Conservation (phyloP, 371 early-diverging fungal genomes). For the Rhizopus delemar region DNA sequence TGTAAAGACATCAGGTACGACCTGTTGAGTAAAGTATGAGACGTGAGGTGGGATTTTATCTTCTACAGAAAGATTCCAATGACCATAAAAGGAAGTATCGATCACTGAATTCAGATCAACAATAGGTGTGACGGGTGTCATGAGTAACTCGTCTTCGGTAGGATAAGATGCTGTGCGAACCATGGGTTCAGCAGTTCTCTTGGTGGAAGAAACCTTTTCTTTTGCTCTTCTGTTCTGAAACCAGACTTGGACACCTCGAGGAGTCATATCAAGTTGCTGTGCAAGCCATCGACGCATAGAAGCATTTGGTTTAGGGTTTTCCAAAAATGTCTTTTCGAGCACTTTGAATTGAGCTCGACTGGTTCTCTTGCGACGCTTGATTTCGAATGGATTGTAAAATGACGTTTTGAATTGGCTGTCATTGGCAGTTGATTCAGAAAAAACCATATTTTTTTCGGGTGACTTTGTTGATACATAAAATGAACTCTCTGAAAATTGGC, state of each 20-base stretch:
- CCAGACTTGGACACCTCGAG: slow-evolving; percentile 94
- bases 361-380: slow-evolving; percentile 74
- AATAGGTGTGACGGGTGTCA: slow-evolving; percentile 31
- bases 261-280: slow-evolving; percentile 77
- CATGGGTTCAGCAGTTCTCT: slow-evolving; percentile 21
- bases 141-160: slow-evolving; percentile 27
- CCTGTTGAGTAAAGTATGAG: slow-evolving; percentile 5
- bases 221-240: slow-evolving; percentile 97
- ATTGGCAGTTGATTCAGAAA: neutral
- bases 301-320: slow-evolving; percentile 75
- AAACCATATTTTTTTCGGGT: neutral
- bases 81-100: neutral
- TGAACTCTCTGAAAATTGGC: neutral
- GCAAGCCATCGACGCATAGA: slow-evolving; percentile 67
- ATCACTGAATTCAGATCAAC: slow-evolving; percentile 4
- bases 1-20: neutral
- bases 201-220: slow-evolving; percentile 20
- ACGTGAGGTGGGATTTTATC: neutral
- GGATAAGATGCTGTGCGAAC: slow-evolving; percentile 23
- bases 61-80: neutral
- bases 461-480: neutral
- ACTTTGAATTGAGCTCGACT: slow-evolving; percentile 67
- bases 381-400: slow-evolving; percentile 77
- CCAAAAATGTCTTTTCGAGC: slow-evolving; percentile 68
- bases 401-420: slow-evolving; percentile 44